Evolutionary conservation across 306 rosid genomes (phyloP).

Genomic region (Quercus agrifolia): DNA sequence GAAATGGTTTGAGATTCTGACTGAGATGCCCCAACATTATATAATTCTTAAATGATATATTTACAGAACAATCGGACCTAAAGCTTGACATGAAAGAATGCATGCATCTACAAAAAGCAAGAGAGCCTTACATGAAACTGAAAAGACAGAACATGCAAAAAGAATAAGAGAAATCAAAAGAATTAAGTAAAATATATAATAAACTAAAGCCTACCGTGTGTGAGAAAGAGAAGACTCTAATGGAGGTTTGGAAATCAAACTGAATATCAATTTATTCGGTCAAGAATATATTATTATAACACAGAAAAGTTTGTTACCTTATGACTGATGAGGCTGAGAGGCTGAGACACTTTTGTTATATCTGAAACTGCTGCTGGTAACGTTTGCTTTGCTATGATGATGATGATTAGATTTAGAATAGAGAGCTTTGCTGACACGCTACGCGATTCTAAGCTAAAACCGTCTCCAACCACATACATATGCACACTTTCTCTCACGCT

Average conservation of each 20-base stretch:
- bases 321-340: conserved; percentile 21
- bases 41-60: background rate
- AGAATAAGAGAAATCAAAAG: background rate
- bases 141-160: background rate
- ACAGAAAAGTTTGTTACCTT: conserved; percentile 17
- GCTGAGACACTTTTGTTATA: conserved; percentile 8
- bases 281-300: background rate
- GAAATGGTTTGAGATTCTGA: background rate
- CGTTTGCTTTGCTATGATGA: conserved; percentile 26
- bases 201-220: background rate
- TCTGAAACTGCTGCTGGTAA: conserved; percentile 31
- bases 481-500: conserved; percentile 26
- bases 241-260: no score
- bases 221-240: background rate
- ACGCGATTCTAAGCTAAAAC: conserved; percentile 50
- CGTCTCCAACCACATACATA: conserved; percentile 31
- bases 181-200: background rate
- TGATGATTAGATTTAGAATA: conserved; percentile 22
- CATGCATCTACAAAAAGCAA: conserved; percentile 2
- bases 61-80: conserved; percentile 1
- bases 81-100: conserved; percentile 1
- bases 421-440: conserved; percentile 54
- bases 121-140: background rate
- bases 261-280: background rate
- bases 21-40: background rate